Evolutionary conservation across 352 stramenopile species (phyloP), one percentile per base, ranked within the genome.

Genomic region (Phytophthora palmivora): DNA sequence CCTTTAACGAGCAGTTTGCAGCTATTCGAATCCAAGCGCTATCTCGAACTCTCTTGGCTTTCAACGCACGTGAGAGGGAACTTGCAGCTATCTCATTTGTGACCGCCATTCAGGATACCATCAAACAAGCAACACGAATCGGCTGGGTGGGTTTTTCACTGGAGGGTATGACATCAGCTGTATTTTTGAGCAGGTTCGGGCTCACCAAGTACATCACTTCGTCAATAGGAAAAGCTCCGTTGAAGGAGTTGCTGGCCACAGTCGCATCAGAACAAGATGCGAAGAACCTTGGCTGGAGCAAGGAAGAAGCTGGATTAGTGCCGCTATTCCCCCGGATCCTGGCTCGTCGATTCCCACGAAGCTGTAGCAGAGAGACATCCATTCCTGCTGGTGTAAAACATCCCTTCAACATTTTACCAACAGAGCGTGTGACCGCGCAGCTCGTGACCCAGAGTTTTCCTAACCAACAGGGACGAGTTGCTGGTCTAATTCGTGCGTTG

Each of bases 81-180:
- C 48, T 92, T 5, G 36, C 69, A 2, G 24, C 43, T 7, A 74
- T 89, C 7, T 84, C 76, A 14, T 75, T 92, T 41, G 79, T 85
- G 16, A 53, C 71, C 1, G 61, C 46, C 0, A 63, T 89, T 34
- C 72, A 79, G 11, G 44, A 62, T 2, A 46, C 70, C 0, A 56
- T 92, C 1, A 19, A 67, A 30, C 55, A 18, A 10, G 60, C 63
- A 19, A 49, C 43, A 37, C 56, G 41, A n/a, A 36, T 82, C 2
- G 72, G 60, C 8, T 91, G 79, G 81, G 43, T 91, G 11, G 86
- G 86, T 10, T 91, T 84, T 59, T 82, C 80, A n/a, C 58, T 92
- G 16, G 86, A 95, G 57, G 86, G 86, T 12, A 77, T 95, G 49
- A 82, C 66, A n/a, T 60, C 78, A 0, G 41, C 66, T 1, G 74